phyloP scores from a whole-genome alignment of 106 monocot genomes.

The Dendrobium chrysotoxum region DNA sequence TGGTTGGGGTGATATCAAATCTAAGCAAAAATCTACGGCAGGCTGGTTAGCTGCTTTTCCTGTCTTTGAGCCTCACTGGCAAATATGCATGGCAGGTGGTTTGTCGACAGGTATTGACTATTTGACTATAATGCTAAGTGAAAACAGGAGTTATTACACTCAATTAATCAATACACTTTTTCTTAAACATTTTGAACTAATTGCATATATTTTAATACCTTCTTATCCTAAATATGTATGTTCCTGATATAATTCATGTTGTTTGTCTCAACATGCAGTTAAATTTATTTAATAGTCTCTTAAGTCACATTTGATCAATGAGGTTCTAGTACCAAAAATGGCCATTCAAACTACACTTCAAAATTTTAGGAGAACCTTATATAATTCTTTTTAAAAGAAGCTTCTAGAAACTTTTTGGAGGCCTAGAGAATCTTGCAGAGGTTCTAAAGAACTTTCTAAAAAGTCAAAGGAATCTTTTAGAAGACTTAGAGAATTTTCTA shows the following conservation, averaged over 20 bases:
- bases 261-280: neutral
- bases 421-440: neutral
- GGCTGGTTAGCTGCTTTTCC: constrained; percentile 97
- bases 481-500: neutral
- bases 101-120: constrained; percentile 72
- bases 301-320: neutral
- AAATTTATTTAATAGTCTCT: neutral
- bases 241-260: neutral
- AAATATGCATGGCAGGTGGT: constrained; percentile 95
- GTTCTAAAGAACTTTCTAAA: neutral
- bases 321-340: neutral
- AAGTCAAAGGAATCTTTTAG: neutral
- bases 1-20: constrained; percentile 94
- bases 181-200: neutral
- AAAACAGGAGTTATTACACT: neutral
- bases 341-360: neutral
- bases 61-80: constrained; percentile 99
- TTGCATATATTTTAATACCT: neutral
- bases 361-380: neutral
- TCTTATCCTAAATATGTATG: neutral
- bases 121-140: neutral
- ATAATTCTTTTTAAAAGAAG: neutral
- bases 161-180: neutral
- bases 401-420: neutral
- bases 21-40: constrained; percentile 84